A percentile compares a stretch with the other conserved stretches of the same genome.
Conservation (phyloP, 345 rosid genomes). For the Pistacia atlantica region DNA sequence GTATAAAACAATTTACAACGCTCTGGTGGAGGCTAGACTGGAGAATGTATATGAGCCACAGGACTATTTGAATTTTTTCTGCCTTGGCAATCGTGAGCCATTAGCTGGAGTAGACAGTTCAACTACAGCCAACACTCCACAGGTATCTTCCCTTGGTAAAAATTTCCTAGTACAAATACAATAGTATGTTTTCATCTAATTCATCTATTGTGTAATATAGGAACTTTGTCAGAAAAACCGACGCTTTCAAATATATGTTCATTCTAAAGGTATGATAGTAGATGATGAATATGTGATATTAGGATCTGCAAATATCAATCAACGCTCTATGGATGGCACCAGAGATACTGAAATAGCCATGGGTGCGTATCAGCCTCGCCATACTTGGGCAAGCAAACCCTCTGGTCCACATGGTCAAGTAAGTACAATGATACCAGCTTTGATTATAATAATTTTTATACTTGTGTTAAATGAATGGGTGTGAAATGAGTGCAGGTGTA, state of each 20-base stretch:
- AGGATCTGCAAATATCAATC: slow-evolving; percentile 91
- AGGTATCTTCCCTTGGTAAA: slow-evolving; percentile 33
- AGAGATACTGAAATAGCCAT: slow-evolving; percentile 91
- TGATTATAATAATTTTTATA: not conserved
- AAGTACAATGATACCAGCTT: slow-evolving; percentile 6
- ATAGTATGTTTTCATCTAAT: not conserved
- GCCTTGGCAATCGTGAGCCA: slow-evolving; percentile 86
- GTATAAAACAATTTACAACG: slow-evolving; percentile 72
- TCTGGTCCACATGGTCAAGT: slow-evolving; percentile 72
- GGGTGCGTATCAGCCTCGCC: slow-evolving; percentile 82
- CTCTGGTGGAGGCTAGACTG: slow-evolving; percentile 69
- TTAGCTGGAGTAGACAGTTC: slow-evolving; percentile 39
- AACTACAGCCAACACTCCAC: slow-evolving; percentile 41
- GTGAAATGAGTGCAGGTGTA: slow-evolving; percentile 42
- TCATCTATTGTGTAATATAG: slow-evolving; percentile 31
- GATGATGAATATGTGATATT: slow-evolving; percentile 82
- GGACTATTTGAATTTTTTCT: slow-evolving; percentile 84
- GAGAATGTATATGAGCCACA: slow-evolving; percentile 75
- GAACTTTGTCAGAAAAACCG: slow-evolving; percentile 58
- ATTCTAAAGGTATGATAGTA: slow-evolving; percentile 87
- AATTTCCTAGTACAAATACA: too few species aligned
- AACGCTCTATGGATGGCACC: slow-evolving; percentile 82
- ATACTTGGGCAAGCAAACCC: slow-evolving; percentile 51
- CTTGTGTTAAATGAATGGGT: not conserved
- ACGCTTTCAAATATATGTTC: slow-evolving; percentile 84